Conservation (phyloP, 2,329 filamentous ascomycete genomes). For the Huntiella bhutanensis region DNA sequence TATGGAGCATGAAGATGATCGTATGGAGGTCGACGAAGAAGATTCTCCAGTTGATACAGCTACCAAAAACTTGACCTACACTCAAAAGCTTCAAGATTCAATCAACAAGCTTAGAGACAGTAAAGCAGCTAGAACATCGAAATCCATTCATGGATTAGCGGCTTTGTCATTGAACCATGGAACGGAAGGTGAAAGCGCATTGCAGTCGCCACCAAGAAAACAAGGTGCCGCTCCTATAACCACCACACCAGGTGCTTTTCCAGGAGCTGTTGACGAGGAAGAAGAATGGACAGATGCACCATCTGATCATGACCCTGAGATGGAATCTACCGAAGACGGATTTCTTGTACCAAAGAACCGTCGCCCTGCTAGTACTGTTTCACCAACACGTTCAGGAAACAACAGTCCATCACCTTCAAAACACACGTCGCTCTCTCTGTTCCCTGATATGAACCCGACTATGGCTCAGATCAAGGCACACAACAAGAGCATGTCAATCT, state of each 20-base stretch:
- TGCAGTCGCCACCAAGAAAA: conserved; percentile 14
- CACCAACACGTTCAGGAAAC: conserved; percentile 16
- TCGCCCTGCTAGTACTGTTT: conserved; percentile 17
- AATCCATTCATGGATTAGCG: conserved; percentile 24
- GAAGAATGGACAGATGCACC: conserved; percentile 46
- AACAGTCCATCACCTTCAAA: conserved; percentile 34
- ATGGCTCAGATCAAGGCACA: conserved; percentile 15
- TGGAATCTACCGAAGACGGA: conserved; percentile 6
- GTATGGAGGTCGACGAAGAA: conserved; percentile 31
- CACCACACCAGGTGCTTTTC: conserved; percentile 40
- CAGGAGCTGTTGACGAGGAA: conserved; percentile 24
- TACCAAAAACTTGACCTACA: conserved; percentile 61
- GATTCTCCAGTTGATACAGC: conserved; percentile 20
- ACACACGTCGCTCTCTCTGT: conserved; percentile 41
- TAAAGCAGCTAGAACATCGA: conserved; percentile 27
- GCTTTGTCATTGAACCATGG: neutral
- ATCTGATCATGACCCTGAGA: conserved; percentile 1
- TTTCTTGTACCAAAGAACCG: conserved; percentile 26
- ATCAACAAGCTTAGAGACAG: conserved; percentile 55
- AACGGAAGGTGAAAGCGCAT: neutral
- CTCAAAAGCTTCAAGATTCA: conserved; percentile 77
- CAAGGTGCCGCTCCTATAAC: conserved; percentile 14
- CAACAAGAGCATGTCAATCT: conserved; percentile 27
- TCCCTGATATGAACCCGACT: conserved; percentile 20
- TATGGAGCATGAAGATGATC: conserved; percentile 32